Conservation (phyloP, 306 rosid species). For the Cucurbita maxima region DNA sequence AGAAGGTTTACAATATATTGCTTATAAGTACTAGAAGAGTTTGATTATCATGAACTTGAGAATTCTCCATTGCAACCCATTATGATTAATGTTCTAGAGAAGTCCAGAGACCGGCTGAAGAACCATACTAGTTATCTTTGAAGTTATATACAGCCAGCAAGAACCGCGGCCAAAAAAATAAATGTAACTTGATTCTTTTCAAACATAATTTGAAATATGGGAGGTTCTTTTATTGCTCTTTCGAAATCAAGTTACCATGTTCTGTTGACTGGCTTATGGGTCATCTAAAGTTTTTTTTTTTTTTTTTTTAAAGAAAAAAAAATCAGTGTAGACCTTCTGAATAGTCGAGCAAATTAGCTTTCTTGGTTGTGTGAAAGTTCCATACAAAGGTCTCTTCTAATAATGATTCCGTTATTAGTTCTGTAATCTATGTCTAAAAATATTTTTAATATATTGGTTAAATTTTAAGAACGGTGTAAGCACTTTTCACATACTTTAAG, state of each 20-base stretch:
- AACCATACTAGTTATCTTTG: neutral
- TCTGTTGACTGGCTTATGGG: neutral
- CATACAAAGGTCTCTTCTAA: neutral
- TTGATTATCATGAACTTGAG: slow-evolving; percentile 1
- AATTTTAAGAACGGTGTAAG: neutral
- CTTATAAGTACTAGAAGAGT: slow-evolving; percentile 9
- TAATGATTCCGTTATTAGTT: neutral
- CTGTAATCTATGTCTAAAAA: neutral
- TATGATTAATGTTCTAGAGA: neutral
- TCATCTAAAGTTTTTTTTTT: neutral
- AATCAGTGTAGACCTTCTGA: neutral
- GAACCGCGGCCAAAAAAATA: neutral
- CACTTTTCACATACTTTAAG: neutral
- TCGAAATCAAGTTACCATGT: neutral
- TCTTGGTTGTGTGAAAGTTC: neutral
- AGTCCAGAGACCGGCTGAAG: neutral
- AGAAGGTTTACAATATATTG: neutral
- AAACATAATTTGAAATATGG: neutral
- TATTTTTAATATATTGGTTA: neutral
- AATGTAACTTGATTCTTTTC: neutral
- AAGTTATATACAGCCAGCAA: neutral
- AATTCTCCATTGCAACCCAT: neutral
- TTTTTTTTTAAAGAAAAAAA: too few species aligned
- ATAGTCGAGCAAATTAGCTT: neutral
- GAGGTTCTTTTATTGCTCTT: neutral